Evolutionary conservation across 768 basidiomycete species (phyloP).

Genomic region (Favolaschia claudopus): DNA sequence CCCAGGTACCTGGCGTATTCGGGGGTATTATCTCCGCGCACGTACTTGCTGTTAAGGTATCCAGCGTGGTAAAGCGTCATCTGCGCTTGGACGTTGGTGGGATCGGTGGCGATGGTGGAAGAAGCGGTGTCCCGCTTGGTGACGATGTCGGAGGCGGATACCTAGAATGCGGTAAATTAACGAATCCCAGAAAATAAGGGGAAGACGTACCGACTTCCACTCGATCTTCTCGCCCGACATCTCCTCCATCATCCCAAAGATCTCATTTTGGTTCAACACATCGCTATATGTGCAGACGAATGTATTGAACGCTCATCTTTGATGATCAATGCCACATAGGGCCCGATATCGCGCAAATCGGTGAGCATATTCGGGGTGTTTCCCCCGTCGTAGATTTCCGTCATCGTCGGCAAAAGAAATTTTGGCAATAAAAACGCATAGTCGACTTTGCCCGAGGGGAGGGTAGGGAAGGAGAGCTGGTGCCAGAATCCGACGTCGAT

Average conservation of each 20-base stretch:
- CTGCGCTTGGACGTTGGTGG: neutral
- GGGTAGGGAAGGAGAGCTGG: constrained; percentile 22
- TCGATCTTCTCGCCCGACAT: constrained; percentile 30
- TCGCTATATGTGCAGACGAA: constrained; percentile 35
- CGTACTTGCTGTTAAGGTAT: constrained; percentile 30
- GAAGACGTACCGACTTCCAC: constrained; percentile 3
- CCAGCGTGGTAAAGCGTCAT: constrained; percentile 2
- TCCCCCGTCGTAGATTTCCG: constrained; percentile 24
- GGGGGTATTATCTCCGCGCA: constrained; percentile 37
- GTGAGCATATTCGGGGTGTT: constrained; percentile 27
- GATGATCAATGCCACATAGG: constrained; percentile 35
- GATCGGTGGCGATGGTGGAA: neutral
- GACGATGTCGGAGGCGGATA: neutral
- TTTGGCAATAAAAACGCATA: neutral
- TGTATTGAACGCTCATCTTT: constrained; percentile 36
- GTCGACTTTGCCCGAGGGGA: constrained; percentile 11
- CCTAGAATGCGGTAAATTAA: neutral
- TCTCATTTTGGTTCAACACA: constrained; percentile 30
- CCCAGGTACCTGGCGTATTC: constrained; percentile 29
- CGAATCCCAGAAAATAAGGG: neutral
- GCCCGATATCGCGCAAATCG: constrained; percentile 29
- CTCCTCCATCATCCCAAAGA: constrained; percentile 26
- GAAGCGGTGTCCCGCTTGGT: neutral
- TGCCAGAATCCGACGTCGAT: constrained; percentile 41
- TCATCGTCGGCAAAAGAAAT: no score